Percentiles rank a stretch among this genome's conserved stretches.
Evolutionary conservation across 495 filamentous ascomycete species (phyloP).

Genomic region (Pseudevernia furfuracea): DNA sequence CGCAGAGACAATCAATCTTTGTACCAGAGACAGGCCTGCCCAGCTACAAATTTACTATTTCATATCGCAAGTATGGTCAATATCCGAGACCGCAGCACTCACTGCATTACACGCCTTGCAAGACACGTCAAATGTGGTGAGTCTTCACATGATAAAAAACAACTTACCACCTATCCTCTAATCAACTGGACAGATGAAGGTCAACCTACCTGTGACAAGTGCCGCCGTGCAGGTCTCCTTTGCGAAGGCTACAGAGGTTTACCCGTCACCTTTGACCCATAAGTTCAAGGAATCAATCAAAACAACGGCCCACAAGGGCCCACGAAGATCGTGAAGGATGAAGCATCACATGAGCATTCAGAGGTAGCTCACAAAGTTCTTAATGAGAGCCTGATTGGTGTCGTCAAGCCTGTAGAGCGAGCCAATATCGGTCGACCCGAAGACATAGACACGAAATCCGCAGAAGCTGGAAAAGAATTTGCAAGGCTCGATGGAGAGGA

Average conservation of each 20-base stretch:
- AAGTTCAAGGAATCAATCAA: background rate
- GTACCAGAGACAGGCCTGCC: background rate
- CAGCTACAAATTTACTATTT: background rate
- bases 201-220: conserved; percentile 27
- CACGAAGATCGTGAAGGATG: no score
- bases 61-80: conserved; percentile 24
- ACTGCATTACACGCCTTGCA: conserved; percentile 29
- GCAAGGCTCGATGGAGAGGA: no score
- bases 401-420: no score
- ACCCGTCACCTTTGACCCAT: conserved; percentile 9
- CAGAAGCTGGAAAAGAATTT: no score
- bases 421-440: no score
- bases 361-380: no score
- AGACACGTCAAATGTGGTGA: conserved; percentile 31
- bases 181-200: conserved; percentile 25
- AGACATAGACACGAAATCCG: no score
- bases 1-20: background rate
- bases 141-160: background rate
- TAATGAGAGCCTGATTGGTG: no score
- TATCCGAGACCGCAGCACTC: conserved; percentile 30
- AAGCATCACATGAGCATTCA: no score
- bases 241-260: conserved; percentile 26
- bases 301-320: background rate
- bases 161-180: conserved; percentile 1
- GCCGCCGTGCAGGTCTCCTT: conserved; percentile 23